These are phyloP conservation scores for Hypoxylon crocopeplum DNA, from an alignment of 495 filamentous ascomycete genomes.

Conservation along the genomic window DNA sequence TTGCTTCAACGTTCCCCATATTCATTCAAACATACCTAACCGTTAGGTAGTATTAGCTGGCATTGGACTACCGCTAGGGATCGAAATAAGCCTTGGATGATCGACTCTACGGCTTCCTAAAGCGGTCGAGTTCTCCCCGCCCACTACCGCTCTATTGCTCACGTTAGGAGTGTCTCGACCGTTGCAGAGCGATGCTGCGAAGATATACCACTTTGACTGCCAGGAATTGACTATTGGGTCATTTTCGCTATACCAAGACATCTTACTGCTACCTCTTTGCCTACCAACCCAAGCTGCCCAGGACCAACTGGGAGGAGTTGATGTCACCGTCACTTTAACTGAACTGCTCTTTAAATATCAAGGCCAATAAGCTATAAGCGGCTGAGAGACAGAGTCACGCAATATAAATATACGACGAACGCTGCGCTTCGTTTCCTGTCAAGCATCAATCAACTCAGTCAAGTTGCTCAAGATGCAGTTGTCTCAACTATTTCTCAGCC, in stretches of 20 bases:
- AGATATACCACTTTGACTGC: neutral
- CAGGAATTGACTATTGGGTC: neutral
- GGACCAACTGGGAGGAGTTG: no score
- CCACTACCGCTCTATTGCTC: neutral
- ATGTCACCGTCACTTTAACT: no score
- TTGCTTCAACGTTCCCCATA: neutral
- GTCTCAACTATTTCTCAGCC: constrained; percentile 1
- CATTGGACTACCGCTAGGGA: no score
- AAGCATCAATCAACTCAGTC: neutral
- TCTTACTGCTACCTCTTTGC: no score
- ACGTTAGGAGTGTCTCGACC: constrained; percentile 4
- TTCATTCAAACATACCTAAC: neutral
- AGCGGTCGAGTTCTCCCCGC: neutral
- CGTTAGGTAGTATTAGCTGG: no score
- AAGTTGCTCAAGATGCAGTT: constrained; percentile 6
- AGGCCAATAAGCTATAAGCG: neutral
- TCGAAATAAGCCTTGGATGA: no score
- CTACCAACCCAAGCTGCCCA: no score
- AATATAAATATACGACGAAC: constrained; percentile 3
- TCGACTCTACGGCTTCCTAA: no score
- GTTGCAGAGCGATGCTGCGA: constrained; percentile 13
- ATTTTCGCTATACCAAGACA: neutral
- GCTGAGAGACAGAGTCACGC: neutral
- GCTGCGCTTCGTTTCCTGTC: no score
- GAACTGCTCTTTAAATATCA: no score